Evolutionary conservation across 129 eudicot species (phyloP).

Genomic region (Solidago caesia): DNA sequence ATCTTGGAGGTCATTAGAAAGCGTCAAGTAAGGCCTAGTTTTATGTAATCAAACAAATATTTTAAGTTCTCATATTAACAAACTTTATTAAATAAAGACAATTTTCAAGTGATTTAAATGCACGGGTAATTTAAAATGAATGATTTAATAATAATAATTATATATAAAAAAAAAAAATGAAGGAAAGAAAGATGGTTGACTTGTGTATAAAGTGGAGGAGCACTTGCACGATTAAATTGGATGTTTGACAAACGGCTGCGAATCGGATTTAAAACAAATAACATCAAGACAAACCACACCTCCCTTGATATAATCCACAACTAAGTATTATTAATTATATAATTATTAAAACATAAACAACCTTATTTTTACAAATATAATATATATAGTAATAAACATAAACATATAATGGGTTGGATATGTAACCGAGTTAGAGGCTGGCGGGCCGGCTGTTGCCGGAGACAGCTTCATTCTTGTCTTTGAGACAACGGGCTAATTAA

Average conservation of each 20-base stretch:
- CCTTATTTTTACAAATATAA: not conserved
- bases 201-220: conserved; percentile 24
- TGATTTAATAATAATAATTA: not conserved
- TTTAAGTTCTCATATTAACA: too few species aligned
- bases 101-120: too few species aligned
- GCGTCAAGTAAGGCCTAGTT: too few species aligned
- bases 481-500: conserved; percentile 15
- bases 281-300: conserved; percentile 21
- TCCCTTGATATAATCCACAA: conserved; percentile 34
- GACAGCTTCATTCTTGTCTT: conserved; percentile 24
- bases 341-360: not conserved
- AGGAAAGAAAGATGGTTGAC: not conserved
- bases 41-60: too few species aligned
- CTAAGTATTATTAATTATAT: not conserved
- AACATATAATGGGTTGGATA: not conserved
- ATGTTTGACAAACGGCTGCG: conserved; percentile 37
- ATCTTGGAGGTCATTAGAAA: too few species aligned
- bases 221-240: conserved; percentile 16
- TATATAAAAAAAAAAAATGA: not conserved
- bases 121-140: not conserved
- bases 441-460: conserved; percentile 33
- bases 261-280: conserved; percentile 22
- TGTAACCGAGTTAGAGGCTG: not conserved
- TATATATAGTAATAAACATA: too few species aligned
- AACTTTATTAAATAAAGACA: too few species aligned